Base-by-base conservation (phyloP, 495 filamentous ascomycete species). In the Cryomyces antarcticus region DNA sequence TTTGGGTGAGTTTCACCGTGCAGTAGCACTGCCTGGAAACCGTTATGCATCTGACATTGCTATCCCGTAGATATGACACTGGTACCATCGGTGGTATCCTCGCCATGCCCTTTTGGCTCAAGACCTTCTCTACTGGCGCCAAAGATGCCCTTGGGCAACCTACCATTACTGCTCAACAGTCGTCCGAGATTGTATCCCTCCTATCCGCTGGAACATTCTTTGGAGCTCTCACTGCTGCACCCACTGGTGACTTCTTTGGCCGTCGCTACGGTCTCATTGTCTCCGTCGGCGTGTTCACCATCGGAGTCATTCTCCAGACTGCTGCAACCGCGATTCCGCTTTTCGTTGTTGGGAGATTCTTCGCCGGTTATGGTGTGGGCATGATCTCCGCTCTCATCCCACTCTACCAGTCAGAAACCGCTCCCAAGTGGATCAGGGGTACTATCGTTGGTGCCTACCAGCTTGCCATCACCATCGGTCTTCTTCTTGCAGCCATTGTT, bases 81-180 rank as follows among this genome's bases (percentile, higher is more conserved):
- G 84, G 84, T 41, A 89, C 82, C 28, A 93, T 93, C 59, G 74
- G 71, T 46, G 85, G 85, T 54, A 86, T 93, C 52, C 60, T 89
- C 6, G 82, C 78, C 39, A 92, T 92, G 83, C 57, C 63, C 31
- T 76, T 73, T 47, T 95, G 85, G 68, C 70, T 73, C 37, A 48
- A 71, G 7, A 62, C 76, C 49, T 93, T 93, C 60, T 75, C 77
- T 10, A 84, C 75, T 6, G 68, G 66, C 3, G 72, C 70, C 30
- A 3, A 1, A 36, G 33, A 36, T 69, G 50, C 64, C 28, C 5
- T 28, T 44, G 28, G 17, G 17, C 17, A 24, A 24, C 17, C 17
- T 24, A 2, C 17, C 17, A 43, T 89, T 7, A 76, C 75, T 1
- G 62, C 69, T 11, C 61, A 59, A 2, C 67, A 81, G 53, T 65